These are phyloP conservation scores for Arthrobotrys iridis DNA, from an alignment of 2,329 filamentous ascomycete species.

Conservation along the genomic window DNA sequence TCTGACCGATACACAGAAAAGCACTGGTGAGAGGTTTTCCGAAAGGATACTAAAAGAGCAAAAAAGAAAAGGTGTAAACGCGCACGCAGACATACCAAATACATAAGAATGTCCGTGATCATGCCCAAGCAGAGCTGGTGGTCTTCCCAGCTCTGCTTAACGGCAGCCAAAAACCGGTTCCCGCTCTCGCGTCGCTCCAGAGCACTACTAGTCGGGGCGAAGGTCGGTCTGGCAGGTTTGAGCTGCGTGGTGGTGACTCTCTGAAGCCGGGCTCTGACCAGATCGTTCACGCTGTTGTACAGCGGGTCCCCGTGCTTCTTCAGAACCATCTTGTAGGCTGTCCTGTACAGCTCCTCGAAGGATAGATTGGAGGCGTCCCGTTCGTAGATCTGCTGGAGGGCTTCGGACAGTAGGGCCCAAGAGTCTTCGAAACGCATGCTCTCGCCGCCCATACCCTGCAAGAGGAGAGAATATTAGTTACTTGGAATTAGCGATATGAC, in stretches of 20 bases:
- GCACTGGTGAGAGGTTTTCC: no score
- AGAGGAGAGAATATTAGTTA: background rate
- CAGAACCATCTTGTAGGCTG: slow-evolving; percentile 91
- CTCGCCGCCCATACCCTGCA: slow-evolving; percentile 69
- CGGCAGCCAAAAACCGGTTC: slow-evolving; percentile 79
- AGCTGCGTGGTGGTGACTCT: slow-evolving; percentile 77
- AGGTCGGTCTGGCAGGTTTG: slow-evolving; percentile 72
- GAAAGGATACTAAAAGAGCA: background rate
- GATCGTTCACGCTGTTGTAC: slow-evolving; percentile 80
- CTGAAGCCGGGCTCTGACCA: slow-evolving; percentile 84
- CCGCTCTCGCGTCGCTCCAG: slow-evolving; percentile 82
- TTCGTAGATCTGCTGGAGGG: slow-evolving; percentile 86
- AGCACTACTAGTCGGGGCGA: slow-evolving; percentile 70
- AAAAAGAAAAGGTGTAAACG: background rate
- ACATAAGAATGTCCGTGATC: slow-evolving; percentile 96
- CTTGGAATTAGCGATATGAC: background rate
- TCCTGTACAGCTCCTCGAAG: slow-evolving; percentile 94
- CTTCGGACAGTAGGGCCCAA: slow-evolving; percentile 80
- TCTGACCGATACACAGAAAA: no score
- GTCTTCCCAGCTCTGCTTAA: slow-evolving; percentile 84
- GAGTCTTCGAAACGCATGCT: slow-evolving; percentile 83
- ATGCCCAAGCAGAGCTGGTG: slow-evolving; percentile 95
- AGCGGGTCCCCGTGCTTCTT: slow-evolving; percentile 84
- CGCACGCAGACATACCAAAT: slow-evolving; percentile 73
- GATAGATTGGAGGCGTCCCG: slow-evolving; percentile 90